Base-by-base conservation (phyloP, 306 rosid species). In the Trichosanthes truncata region DNA sequence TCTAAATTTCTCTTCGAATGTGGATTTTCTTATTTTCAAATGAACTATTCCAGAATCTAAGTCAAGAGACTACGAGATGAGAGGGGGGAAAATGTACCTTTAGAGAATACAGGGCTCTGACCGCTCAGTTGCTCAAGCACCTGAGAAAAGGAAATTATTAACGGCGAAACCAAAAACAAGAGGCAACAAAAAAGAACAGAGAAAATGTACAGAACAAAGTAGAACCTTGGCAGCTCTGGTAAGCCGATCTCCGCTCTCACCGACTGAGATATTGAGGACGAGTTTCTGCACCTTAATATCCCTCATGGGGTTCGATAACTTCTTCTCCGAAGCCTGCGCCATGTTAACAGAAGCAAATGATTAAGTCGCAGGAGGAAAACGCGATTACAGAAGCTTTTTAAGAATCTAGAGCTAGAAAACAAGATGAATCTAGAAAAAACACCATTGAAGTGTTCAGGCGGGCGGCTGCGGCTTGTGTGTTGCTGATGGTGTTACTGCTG, bases 71-170 rank as follows among this genome's bases (percentile, higher is more conserved):
- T 66, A 18, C 29, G 0, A 9, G 26, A 18, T 11, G 69, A 29
- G 40, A 1, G 0, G 33, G 3, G 1, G 0, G 9, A 7, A 25
- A 2, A 8, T 7, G 45, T 72, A 87, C 84, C 80, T 23, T 84
- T 90, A 9, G 97, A 92, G 77, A 92, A 92, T 59, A 92, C 97
- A 3, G 97, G 93, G 29, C 83, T 53, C 84, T 92, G 97, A 8
- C 95, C 91, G 60, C 95, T 92, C 13, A 92, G 91, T 81, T 90
- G 97, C 80, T 92, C 97, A 73, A 92, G 78, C 78, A 92, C 97
- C 92, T 91, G 9, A 61, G 31, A 78, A 72, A 43, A 76, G 33
- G 3, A 38, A 48, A n/a, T 14, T 13, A 21, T 29, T 49, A 53
- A 17, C 7, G 51, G 51, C 15, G 11, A 29, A 80, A 46, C 26